Conservation (phyloP, 306 rosid genomes). For the Sindora glabra region DNA sequence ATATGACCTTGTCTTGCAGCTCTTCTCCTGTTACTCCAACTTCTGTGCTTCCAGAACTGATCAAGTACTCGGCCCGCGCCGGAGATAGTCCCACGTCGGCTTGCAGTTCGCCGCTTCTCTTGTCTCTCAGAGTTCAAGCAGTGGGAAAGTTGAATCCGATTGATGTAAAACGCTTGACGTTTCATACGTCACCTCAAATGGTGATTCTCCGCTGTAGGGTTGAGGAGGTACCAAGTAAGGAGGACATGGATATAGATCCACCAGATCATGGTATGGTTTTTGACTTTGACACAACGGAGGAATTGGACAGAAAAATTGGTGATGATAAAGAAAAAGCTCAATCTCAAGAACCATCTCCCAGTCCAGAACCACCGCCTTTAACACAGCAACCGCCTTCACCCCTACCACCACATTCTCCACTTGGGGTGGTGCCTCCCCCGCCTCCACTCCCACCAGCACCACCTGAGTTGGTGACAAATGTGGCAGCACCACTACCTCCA, state of each 20-base stretch:
- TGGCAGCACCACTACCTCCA: too few relatives aligned
- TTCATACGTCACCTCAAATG: neutral
- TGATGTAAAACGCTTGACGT: slow-evolving; percentile 6
- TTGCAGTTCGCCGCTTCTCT: neutral
- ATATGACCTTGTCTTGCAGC: neutral
- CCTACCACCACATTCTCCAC: too few relatives aligned
- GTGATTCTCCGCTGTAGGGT: neutral
- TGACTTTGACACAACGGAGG: too few relatives aligned
- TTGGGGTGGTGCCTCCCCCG: too few relatives aligned
- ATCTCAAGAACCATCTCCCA: too few relatives aligned
- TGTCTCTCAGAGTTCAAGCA: slow-evolving; percentile 16
- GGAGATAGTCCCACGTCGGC: neutral
- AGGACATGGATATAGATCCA: neutral
- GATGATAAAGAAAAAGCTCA: too few relatives aligned
- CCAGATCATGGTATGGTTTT: too few relatives aligned
- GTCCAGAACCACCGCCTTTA: too few relatives aligned
- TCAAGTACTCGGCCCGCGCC: neutral
- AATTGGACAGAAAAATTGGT: too few relatives aligned
- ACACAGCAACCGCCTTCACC: too few relatives aligned
- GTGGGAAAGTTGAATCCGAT: slow-evolving; percentile 10
- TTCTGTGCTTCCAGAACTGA: slow-evolving; percentile 8
- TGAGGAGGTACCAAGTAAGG: neutral
- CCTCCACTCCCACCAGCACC: too few relatives aligned
- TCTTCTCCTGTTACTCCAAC: neutral
- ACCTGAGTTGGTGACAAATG: too few relatives aligned